Evolutionary conservation across 139 green algal genomes (phyloP).

Genomic region (Micractinium sp.): DNA sequence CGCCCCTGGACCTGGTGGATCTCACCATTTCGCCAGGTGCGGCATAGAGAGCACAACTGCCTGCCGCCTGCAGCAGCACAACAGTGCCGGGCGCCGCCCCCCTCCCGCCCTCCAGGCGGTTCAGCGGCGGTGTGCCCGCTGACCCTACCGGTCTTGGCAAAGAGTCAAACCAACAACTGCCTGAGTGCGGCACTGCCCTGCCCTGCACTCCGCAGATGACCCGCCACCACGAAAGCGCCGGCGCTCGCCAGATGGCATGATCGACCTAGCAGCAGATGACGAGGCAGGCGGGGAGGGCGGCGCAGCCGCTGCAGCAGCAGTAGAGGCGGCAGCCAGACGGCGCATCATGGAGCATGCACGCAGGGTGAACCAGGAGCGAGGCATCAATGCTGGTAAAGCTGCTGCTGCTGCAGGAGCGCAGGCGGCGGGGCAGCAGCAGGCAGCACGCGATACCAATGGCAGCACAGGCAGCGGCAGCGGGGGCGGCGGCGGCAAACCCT

Average conservation of each 20-base stretch:
- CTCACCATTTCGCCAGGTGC: not conserved
- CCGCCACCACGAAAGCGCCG: not conserved
- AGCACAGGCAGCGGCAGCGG: not conserved
- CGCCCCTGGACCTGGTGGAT: not conserved
- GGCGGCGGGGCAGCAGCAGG: not conserved
- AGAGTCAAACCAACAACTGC: not conserved
- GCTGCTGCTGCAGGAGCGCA: slow-evolving; percentile 22
- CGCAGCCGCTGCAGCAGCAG: too few relatives aligned
- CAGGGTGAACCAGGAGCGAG: slow-evolving; percentile 1
- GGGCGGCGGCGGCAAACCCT: not conserved
- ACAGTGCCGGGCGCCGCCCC: too few relatives aligned
- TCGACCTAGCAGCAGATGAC: not conserved
- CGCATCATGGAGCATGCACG: slow-evolving; percentile 55
- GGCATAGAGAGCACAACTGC: not conserved
- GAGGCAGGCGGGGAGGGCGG: not conserved
- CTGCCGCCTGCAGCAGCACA: too few relatives aligned
- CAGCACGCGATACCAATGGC: not conserved
- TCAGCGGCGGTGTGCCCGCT: too few relatives aligned
- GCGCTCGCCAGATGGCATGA: not conserved
- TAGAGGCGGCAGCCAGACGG: slow-evolving; percentile 13
- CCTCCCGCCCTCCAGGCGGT: too few relatives aligned
- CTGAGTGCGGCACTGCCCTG: not conserved
- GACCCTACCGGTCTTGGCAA: too few relatives aligned
- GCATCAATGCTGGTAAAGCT: not conserved
- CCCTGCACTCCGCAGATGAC: not conserved